Conservation (phyloP, 2,329 filamentous ascomycete genomes). For the Simplicillium sp. region DNA sequence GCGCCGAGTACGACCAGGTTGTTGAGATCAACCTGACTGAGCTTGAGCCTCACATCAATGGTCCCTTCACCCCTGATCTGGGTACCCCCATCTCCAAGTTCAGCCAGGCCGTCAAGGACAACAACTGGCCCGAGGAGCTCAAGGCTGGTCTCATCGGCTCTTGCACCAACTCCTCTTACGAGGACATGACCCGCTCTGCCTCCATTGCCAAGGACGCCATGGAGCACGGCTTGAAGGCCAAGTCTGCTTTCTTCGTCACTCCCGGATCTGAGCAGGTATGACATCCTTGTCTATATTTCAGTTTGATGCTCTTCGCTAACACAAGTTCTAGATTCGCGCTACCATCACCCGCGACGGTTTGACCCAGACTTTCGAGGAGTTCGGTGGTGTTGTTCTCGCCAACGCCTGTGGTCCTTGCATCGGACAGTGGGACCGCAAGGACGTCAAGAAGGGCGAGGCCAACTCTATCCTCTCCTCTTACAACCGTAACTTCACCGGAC, state of each 20-base stretch:
- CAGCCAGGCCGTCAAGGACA: constrained; percentile 84
- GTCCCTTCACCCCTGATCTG: constrained; percentile 96
- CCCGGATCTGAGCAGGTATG: constrained; percentile 77
- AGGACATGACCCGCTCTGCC: constrained; percentile 89
- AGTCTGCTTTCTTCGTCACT: constrained; percentile 87
- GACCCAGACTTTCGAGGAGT: constrained; percentile 90
- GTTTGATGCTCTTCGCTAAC: no score
- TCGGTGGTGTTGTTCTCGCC: constrained; percentile 86
- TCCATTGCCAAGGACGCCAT: constrained; percentile 88
- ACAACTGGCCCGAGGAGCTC: constrained; percentile 92
- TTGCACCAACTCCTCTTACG: constrained; percentile 84
- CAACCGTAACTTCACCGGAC: constrained; percentile 99
- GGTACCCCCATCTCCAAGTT: constrained; percentile 97
- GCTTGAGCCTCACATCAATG: constrained; percentile 97
- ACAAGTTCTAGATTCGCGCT: constrained; percentile 54
- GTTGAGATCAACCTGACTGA: constrained; percentile 93
- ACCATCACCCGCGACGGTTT: constrained; percentile 88
- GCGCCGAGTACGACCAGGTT: constrained; percentile 88
- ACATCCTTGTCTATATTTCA: no score
- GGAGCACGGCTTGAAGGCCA: constrained; percentile 86
- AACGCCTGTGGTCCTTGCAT: constrained; percentile 93
- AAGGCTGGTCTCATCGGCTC: constrained; percentile 96
- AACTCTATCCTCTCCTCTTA: constrained; percentile 99
- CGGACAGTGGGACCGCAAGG: constrained; percentile 88
- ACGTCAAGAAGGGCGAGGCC: constrained; percentile 88